These are phyloP conservation scores for Heimioporus sp. DNA, from an alignment of 768 basidiomycete species.

Conservation along the genomic window DNA sequence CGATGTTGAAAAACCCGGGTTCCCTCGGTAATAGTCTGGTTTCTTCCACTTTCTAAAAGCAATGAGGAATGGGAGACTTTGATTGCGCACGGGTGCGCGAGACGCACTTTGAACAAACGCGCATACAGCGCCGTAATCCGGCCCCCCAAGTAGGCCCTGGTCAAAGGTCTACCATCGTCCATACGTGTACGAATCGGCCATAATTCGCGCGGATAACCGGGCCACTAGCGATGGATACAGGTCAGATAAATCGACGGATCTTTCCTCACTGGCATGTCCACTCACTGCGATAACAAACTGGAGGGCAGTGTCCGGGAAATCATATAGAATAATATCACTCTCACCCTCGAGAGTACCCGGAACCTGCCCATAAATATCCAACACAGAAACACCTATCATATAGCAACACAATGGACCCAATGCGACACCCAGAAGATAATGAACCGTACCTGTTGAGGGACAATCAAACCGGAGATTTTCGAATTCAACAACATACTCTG, in stretches of 20 bases:
- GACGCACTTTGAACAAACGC: background rate
- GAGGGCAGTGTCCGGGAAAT: background rate
- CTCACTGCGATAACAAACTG: background rate
- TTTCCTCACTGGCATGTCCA: no score
- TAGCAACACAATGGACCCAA: background rate
- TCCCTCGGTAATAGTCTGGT: background rate
- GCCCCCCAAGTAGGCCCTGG: background rate
- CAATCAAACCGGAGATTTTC: background rate
- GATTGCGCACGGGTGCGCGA: no score
- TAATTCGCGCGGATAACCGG: background rate
- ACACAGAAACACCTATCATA: background rate
- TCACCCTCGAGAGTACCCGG: background rate
- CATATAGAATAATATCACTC: background rate
- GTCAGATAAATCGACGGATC: background rate
- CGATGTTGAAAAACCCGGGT: slow-evolving; percentile 1
- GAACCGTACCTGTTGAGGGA: background rate
- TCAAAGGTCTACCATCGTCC: background rate
- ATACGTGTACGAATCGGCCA: background rate
- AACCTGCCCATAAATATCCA: background rate
- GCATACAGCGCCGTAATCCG: background rate
- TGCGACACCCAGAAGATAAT: background rate
- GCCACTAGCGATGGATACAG: background rate
- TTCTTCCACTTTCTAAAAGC: background rate
- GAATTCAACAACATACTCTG: slow-evolving; percentile 2
- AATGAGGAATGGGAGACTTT: background rate